Conservation (phyloP, 352 stramenopile genomes). For the Globisporangium heterothallicum region DNA sequence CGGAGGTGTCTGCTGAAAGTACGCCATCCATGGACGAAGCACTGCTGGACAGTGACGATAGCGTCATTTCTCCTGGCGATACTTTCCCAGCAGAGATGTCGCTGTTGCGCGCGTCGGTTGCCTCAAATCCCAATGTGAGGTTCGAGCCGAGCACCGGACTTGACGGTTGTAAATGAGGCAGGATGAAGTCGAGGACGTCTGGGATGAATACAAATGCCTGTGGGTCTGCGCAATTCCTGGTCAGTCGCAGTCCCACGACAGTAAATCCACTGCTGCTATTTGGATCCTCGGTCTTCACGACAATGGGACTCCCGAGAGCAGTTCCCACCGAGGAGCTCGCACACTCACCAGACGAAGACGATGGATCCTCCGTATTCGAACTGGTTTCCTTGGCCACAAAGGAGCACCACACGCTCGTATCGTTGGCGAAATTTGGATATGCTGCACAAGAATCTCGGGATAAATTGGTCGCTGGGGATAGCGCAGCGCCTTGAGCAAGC, state of each 20-base stretch:
- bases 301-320: background rate
- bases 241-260: slow-evolving; percentile 1
- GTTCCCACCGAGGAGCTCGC: background rate
- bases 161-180: background rate
- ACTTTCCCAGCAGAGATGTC: background rate
- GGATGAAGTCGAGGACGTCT: slow-evolving; percentile 3
- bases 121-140: background rate
- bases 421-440: background rate
- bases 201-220: slow-evolving; percentile 6
- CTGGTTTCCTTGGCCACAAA: background rate
- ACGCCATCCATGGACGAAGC: background rate
- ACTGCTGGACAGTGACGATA: background rate
- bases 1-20: too few species aligned
- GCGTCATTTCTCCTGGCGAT: background rate
- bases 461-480: background rate
- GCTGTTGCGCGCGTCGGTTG: background rate
- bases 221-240: background rate
- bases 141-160: background rate
- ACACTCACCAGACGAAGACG: background rate
- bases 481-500: background rate
- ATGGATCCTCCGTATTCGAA: background rate
- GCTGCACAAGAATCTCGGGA: background rate
- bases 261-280: background rate
- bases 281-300: background rate
- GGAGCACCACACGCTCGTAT: slow-evolving; percentile 5